Evolutionary conservation across 805 yeast species (phyloP).

Genomic region (Lipomyces sp.): DNA sequence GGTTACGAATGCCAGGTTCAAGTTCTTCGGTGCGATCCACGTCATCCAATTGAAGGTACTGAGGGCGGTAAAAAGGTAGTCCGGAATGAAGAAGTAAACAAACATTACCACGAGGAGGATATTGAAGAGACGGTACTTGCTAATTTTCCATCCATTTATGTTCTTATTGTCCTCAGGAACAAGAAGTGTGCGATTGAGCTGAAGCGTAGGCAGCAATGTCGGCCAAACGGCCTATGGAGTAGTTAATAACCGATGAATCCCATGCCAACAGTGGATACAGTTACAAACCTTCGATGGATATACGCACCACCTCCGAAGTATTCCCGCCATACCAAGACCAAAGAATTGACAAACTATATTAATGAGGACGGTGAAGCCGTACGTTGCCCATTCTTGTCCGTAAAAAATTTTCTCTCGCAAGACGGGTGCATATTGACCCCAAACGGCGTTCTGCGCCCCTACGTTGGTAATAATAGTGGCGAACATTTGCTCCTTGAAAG

Average conservation of each 20-base stretch:
- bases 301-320: conserved; percentile 61
- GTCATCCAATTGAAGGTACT: conserved; percentile 64
- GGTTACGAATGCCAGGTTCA: conserved; percentile 65
- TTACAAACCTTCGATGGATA: conserved; percentile 54
- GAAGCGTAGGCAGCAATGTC: conserved; percentile 58
- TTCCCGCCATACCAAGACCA: conserved; percentile 71
- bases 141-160: conserved; percentile 64
- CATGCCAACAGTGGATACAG: conserved; percentile 41
- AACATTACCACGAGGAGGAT: conserved; percentile 50
- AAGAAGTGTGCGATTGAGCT: conserved; percentile 38
- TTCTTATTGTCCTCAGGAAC: conserved; percentile 40
- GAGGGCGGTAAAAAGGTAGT: conserved; percentile 62
- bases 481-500: conserved; percentile 66
- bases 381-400: conserved; percentile 47
- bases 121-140: conserved; percentile 56
- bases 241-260: background rate
- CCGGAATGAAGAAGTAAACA: conserved; percentile 65
- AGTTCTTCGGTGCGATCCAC: conserved; percentile 65
- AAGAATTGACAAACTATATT: conserved; percentile 62
- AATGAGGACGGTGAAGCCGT: conserved; percentile 60
- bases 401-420: conserved; percentile 40
- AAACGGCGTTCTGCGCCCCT: conserved; percentile 32
- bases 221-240: conserved; percentile 65
- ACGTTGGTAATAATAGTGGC: conserved; percentile 51
- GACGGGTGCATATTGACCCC: conserved; percentile 35